These are phyloP conservation scores for Puccinellia tenuiflora DNA, from an alignment of 176 grass and related monocot genomes.

Conservation along the genomic window DNA sequence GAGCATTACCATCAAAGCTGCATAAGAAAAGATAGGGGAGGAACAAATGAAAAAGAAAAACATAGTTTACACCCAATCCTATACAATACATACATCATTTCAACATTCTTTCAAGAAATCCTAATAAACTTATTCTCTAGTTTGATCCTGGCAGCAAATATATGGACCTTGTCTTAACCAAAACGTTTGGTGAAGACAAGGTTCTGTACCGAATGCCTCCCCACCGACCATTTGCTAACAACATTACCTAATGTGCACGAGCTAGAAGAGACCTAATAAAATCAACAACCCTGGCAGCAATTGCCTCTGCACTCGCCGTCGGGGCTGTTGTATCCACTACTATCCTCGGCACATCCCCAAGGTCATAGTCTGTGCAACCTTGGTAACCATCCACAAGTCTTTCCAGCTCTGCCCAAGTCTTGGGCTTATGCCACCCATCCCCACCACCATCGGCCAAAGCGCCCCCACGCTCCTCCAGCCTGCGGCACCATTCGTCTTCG, in stretches of 20 bases:
- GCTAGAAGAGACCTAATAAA: conserved; percentile 40
- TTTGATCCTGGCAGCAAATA: background rate
- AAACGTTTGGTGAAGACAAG: background rate
- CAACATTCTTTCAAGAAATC: background rate
- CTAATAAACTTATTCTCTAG: background rate
- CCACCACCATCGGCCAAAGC: background rate
- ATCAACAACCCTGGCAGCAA: conserved; percentile 30
- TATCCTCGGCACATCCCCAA: conserved; percentile 50
- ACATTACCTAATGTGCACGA: background rate
- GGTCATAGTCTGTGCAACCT: conserved; percentile 62
- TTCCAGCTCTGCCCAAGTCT: conserved; percentile 56
- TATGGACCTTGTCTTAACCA: background rate
- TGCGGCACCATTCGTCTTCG: conserved; percentile 47
- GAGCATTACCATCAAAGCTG: background rate
- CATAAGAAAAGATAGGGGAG: background rate
- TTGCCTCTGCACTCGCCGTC: background rate
- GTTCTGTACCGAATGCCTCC: too few species aligned
- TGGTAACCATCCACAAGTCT: conserved; percentile 56
- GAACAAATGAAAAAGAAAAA: background rate
- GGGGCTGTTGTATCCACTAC: conserved; percentile 63
- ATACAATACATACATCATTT: conserved; percentile 7
- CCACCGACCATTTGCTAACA: background rate
- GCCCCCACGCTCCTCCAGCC: conserved; percentile 51
- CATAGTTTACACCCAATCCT: background rate
- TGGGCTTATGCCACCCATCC: conserved; percentile 67